Conservation (phyloP, 192 early-diverging fungal genomes). For the Coemansia sp. region DNA sequence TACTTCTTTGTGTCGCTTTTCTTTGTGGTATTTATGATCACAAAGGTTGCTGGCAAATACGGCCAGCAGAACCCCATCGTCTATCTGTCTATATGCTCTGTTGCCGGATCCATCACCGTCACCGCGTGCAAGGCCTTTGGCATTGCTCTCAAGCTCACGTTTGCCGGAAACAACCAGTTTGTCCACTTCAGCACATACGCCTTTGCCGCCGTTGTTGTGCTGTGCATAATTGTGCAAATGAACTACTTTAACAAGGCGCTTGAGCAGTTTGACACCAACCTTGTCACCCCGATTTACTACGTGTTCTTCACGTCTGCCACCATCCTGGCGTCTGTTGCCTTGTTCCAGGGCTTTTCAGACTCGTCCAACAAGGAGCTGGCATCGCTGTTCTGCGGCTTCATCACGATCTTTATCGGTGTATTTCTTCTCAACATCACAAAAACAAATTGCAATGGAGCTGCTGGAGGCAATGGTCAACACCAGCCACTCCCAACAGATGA, state of each 20-base stretch:
- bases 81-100: slow-evolving; percentile 93
- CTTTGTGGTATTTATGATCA: slow-evolving; percentile 77
- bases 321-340: slow-evolving; percentile 82
- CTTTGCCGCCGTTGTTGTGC: slow-evolving; percentile 74
- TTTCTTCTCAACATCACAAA: slow-evolving; percentile 73
- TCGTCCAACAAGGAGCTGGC: slow-evolving; percentile 71
- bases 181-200: slow-evolving; percentile 86
- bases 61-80: slow-evolving; percentile 83
- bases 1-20: slow-evolving; percentile 70
- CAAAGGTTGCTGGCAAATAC: slow-evolving; percentile 71
- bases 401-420: slow-evolving; percentile 92
- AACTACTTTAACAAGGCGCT: slow-evolving; percentile 99
- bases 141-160: slow-evolving; percentile 88
- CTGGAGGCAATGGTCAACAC: slow-evolving; percentile 28
- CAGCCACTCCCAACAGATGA: slow-evolving; percentile 54
- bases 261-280: slow-evolving; percentile 87
- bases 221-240: slow-evolving; percentile 92
- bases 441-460: slow-evolving; percentile 1
- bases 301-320: slow-evolving; percentile 96
- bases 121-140: slow-evolving; percentile 94
- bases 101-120: slow-evolving; percentile 92
- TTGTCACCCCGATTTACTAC: slow-evolving; percentile 90
- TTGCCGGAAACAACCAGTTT: slow-evolving; percentile 91
- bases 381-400: slow-evolving; percentile 84
- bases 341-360: slow-evolving; percentile 86